Conservation (phyloP, 1,139 yeast species). For the Arxiozyma telluris region DNA sequence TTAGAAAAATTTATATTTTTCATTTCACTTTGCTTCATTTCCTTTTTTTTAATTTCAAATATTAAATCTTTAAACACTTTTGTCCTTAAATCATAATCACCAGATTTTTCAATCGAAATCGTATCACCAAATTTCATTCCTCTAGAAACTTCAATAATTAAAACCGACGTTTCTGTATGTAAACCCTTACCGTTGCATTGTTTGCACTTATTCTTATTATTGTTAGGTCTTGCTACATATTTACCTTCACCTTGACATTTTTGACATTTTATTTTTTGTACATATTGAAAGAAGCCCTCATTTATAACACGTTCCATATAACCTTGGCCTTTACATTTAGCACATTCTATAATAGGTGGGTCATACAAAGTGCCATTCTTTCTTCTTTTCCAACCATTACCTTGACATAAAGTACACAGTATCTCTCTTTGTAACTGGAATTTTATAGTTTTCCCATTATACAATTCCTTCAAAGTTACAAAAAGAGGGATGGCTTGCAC, state of each 20-base stretch:
- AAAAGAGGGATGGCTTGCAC: constrained; percentile 51
- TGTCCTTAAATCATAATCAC: constrained; percentile 73
- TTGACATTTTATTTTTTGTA: constrained; percentile 54
- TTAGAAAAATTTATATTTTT: constrained; percentile 38
- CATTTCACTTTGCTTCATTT: not conserved
- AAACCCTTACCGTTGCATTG: constrained; percentile 61
- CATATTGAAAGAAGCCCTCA: constrained; percentile 61
- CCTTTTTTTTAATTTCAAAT: constrained; percentile 44
- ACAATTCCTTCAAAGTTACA: constrained; percentile 49
- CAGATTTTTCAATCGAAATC: constrained; percentile 55
- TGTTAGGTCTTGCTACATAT: constrained; percentile 35
- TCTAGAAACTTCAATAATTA: constrained; percentile 68
- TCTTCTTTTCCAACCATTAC: constrained; percentile 44
- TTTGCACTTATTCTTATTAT: constrained; percentile 65
- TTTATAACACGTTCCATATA: constrained; percentile 51
- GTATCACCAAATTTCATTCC: constrained; percentile 61
- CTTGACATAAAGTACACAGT: constrained; percentile 63
- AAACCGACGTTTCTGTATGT: constrained; percentile 57
- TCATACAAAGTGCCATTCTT: constrained; percentile 38
- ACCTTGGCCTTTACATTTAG: constrained; percentile 69
- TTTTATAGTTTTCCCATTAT: constrained; percentile 72
- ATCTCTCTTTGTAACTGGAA: constrained; percentile 66
- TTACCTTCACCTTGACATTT: constrained; percentile 69
- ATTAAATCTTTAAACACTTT: constrained; percentile 66
- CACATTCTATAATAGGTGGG: constrained; percentile 53